phyloP scores from a whole-genome alignment of 2,329 filamentous ascomycete genomes.

The Aspergillus fumigatus region DNA sequence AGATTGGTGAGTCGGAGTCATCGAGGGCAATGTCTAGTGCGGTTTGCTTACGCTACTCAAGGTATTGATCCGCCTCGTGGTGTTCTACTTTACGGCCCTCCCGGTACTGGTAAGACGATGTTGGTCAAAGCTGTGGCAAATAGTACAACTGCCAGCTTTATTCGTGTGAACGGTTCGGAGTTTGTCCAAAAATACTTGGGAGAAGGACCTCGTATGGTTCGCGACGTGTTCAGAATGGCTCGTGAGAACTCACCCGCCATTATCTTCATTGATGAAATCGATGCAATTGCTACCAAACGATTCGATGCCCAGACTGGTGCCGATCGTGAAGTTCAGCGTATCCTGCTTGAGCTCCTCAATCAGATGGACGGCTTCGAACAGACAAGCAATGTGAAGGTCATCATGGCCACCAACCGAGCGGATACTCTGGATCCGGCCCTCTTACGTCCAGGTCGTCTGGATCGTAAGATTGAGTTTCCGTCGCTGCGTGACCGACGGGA shows the following conservation, averaged over 20 bases:
- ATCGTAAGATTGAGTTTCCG: slow-evolving; percentile 99
- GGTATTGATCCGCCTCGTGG: slow-evolving; percentile 92
- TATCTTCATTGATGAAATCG: slow-evolving; percentile 99
- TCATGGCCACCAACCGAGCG: slow-evolving; percentile 98
- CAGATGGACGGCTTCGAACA: slow-evolving; percentile 99
- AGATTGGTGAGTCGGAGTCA: slow-evolving; percentile 63
- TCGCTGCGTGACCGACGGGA: slow-evolving; percentile 88
- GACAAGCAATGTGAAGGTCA: slow-evolving; percentile 98
- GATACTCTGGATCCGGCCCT: slow-evolving; percentile 95
- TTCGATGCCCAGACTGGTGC: slow-evolving; percentile 98
- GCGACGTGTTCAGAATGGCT: slow-evolving; percentile 98
- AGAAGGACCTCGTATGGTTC: slow-evolving; percentile 96
- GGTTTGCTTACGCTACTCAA: slow-evolving; percentile 24
- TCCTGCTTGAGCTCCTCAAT: slow-evolving; percentile 92
- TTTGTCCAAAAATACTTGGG: slow-evolving; percentile 99
- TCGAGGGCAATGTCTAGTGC: background rate
- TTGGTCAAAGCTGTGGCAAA: slow-evolving; percentile 97
- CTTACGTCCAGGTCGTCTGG: slow-evolving; percentile 87
- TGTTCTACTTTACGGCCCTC: slow-evolving; percentile 92
- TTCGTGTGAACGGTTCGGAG: slow-evolving; percentile 95
- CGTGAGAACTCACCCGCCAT: slow-evolving; percentile 97
- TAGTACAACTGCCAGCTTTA: slow-evolving; percentile 96
- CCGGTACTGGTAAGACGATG: slow-evolving; percentile 96
- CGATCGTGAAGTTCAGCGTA: slow-evolving; percentile 97
- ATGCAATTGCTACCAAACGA: slow-evolving; percentile 97